Evolutionary conservation across 179 eudicot species (phyloP).

Genomic region (Drosera spatulata): DNA sequence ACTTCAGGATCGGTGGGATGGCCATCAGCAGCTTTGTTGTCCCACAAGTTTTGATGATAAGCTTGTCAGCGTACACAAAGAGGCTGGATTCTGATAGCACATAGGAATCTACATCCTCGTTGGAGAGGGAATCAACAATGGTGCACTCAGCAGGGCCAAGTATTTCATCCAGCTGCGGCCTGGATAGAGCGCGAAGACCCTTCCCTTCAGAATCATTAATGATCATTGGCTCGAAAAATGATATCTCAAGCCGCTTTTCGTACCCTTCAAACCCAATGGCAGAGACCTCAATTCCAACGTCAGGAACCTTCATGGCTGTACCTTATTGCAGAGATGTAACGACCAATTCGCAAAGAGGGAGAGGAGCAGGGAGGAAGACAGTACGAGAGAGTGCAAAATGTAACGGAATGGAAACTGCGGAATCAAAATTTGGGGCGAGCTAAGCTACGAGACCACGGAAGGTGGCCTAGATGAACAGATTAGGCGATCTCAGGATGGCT

Average conservation of each 20-base stretch:
- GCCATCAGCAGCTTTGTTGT: slow-evolving; percentile 71
- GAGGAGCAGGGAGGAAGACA: slow-evolving; percentile 28
- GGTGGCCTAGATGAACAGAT: slow-evolving; percentile 12
- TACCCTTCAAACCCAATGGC: slow-evolving; percentile 40
- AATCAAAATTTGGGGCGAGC: slow-evolving; percentile 9
- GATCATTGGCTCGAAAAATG: slow-evolving; percentile 56
- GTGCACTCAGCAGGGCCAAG: slow-evolving; percentile 68
- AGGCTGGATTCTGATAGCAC: too few species aligned
- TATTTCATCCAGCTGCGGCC: slow-evolving; percentile 56
- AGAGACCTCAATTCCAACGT: slow-evolving; percentile 32
- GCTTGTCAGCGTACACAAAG: slow-evolving; percentile 57
- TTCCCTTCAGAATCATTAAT: slow-evolving; percentile 40
- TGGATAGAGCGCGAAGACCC: slow-evolving; percentile 21
- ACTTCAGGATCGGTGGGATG: slow-evolving; percentile 55
- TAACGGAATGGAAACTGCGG: slow-evolving; percentile 12
- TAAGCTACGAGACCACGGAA: slow-evolving; percentile 19
- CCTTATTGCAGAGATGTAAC: slow-evolving; percentile 5
- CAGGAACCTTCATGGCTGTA: slow-evolving; percentile 31
- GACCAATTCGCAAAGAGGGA: slow-evolving; percentile 19
- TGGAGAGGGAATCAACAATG: too few species aligned
- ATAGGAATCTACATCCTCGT: too few species aligned
- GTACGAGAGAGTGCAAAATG: slow-evolving; percentile 13
- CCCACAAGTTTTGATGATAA: slow-evolving; percentile 79
- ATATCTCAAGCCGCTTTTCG: slow-evolving; percentile 52
- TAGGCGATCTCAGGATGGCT: slow-evolving; percentile 76